These are phyloP conservation scores for Vigna angularis DNA, from an alignment of 306 rosid species.

Conservation along the genomic window DNA sequence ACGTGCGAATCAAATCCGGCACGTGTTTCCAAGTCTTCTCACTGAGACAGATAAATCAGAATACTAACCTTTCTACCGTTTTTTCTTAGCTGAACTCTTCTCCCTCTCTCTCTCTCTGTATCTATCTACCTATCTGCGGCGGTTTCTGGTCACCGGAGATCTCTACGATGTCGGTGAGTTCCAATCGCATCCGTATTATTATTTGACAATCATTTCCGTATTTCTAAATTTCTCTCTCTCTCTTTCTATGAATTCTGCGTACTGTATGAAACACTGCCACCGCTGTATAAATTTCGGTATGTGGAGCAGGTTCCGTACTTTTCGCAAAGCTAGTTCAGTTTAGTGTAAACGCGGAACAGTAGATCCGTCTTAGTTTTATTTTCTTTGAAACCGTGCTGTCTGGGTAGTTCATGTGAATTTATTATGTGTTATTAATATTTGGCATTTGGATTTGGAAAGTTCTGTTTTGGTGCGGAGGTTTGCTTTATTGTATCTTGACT, in stretches of 20 bases:
- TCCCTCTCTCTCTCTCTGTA: neutral
- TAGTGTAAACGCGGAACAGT: constrained; percentile 1
- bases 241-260: neutral
- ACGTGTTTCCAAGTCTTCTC: constrained; percentile 32
- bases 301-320: neutral
- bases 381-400: neutral
- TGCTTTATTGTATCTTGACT: constrained; percentile 9
- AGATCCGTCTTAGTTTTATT: constrained; percentile 31
- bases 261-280: neutral
- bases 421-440: neutral
- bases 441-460: neutral
- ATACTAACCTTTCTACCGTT: neutral
- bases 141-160: constrained; percentile 28
- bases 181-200: neutral
- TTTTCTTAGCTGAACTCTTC: neutral
- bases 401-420: constrained; percentile 5
- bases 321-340: neutral
- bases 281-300: neutral
- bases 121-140: neutral
- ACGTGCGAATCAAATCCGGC: constrained; percentile 48
- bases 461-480: neutral
- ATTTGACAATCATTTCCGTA: neutral
- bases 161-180: constrained; percentile 57
- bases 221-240: neutral
- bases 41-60: neutral